These are phyloP conservation scores for Phyllosticta citriasiana DNA, from an alignment of 2,329 filamentous ascomycete species.

Conservation along the genomic window DNA sequence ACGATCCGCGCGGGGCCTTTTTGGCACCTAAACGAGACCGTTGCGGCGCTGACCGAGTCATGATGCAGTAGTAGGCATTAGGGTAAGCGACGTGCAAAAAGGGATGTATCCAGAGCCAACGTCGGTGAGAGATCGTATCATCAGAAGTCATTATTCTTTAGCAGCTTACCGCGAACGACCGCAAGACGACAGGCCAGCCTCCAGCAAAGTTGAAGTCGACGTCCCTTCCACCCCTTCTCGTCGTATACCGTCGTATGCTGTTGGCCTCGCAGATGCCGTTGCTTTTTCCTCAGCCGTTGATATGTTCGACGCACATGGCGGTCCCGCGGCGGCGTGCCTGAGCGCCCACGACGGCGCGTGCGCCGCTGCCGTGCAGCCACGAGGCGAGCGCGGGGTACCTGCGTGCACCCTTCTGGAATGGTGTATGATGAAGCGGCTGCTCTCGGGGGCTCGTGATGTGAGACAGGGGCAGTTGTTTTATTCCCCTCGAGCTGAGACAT, in stretches of 20 bases:
- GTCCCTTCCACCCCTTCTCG: background rate
- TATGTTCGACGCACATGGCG: background rate
- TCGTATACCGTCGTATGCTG: background rate
- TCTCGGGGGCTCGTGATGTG: background rate
- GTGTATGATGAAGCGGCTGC: background rate
- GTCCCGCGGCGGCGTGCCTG: background rate
- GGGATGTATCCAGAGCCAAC: too few species aligned
- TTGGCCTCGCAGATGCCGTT: background rate
- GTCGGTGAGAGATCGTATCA: too few species aligned
- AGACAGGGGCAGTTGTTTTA: background rate
- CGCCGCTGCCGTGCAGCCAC: background rate
- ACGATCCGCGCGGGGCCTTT: too few species aligned
- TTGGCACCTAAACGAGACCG: too few species aligned
- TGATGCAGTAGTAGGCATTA: too few species aligned
- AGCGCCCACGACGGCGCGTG: background rate
- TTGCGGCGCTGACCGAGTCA: too few species aligned
- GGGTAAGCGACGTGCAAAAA: too few species aligned
- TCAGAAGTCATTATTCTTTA: too few species aligned
- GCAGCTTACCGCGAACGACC: too few species aligned
- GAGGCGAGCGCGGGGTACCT: background rate
- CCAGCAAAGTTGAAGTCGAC: background rate
- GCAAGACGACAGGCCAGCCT: background rate
- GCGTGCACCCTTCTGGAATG: too few species aligned
- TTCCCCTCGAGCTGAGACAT: background rate
- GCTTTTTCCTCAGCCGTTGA: background rate